Base-by-base conservation (phyloP, 2,329 filamentous ascomycete genomes). In the Penicillium sp. region DNA sequence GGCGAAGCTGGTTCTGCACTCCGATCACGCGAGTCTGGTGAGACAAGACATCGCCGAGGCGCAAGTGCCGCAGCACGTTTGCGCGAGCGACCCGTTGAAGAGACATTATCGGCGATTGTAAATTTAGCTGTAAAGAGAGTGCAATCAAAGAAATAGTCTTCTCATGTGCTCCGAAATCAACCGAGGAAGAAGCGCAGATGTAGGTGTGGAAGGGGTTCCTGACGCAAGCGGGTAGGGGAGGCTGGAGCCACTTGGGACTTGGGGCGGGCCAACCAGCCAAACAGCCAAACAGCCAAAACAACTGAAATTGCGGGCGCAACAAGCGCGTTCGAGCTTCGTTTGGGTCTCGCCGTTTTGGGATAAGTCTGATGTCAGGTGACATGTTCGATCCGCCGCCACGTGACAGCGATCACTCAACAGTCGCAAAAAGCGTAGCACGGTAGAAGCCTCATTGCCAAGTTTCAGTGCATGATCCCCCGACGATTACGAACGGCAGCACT, bases 201-300 rank as follows among this genome's bases (percentile, higher is more conserved):
- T 19, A 45, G 42, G 49, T 56, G 49, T 55, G 43, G 60, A 59
- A 58, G 45, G 61, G 65, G 55, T 57, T 69, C 59, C 68, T 71
- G 65, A 70, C 63, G 72, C 70, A 75, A 71, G 63, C 71, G 65
- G 71, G 67, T 67, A 69, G 62, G 59, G 70, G 70, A 68, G 65
- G 64, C 64, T 64, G 59, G 62, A 56, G 38, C 30, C 40, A 42
- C 38, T 54, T 43, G 35, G 35, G 35, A 43, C 35, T 26, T 6
- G 26, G 38, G 40, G 38, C 52, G 40, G 40, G 38, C 38, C 26
- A 54, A 54, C 13, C 16, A 54, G 38, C 26, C 26, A 54, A 54
- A 19, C 16, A 54, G 38, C 26, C 51, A 54, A 54, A 54, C 52
- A 46, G 53, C 40, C 53, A 43, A 28, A 55, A 14, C 11, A 14